A percentile compares a stretch with the other conserved stretches of the same genome.
Evolutionary conservation across 805 yeast species (phyloP).

Genomic region (Sugiyamaella boreocaroliniensis): DNA sequence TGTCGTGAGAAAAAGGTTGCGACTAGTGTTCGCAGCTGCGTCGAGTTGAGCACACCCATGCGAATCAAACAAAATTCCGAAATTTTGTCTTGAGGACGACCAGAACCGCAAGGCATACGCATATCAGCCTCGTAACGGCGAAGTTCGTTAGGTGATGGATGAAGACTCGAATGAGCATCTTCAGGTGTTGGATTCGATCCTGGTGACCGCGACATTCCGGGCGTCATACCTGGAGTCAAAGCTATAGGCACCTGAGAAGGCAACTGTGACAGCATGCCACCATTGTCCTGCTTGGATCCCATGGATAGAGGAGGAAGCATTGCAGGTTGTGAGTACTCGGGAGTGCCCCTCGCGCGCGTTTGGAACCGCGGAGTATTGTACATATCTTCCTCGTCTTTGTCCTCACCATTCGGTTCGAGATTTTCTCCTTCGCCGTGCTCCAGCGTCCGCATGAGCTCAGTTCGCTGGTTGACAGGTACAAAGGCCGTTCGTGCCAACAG

Average conservation of each 20-base stretch:
- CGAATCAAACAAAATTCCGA: constrained; percentile 10
- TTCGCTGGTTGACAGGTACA: not conserved
- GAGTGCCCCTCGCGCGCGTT: not conserved
- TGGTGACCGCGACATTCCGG: not conserved
- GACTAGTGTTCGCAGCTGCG: constrained; percentile 7
- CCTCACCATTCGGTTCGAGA: not conserved
- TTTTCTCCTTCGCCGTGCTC: not conserved
- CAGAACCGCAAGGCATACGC: not conserved
- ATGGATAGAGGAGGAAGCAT: not conserved
- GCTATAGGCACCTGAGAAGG: not conserved
- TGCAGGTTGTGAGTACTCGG: not conserved
- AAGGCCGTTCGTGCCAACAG: constrained; percentile 16
- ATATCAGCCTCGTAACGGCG: not conserved
- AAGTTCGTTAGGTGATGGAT: not conserved
- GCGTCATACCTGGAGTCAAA: not conserved
- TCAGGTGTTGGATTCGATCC: not conserved
- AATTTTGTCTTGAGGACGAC: not conserved
- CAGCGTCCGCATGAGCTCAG: not conserved
- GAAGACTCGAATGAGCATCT: not conserved
- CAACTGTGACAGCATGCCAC: too few relatives aligned
- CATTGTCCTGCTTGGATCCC: too few relatives aligned
- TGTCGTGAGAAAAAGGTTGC: not conserved
- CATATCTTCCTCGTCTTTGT: not conserved
- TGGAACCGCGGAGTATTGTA: not conserved
- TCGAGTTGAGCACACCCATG: constrained; percentile 11